Evolutionary conservation across 106 monocot species (phyloP), one percentile per base, ranked within the genome.

Genomic region (Cymbidium sinense): DNA sequence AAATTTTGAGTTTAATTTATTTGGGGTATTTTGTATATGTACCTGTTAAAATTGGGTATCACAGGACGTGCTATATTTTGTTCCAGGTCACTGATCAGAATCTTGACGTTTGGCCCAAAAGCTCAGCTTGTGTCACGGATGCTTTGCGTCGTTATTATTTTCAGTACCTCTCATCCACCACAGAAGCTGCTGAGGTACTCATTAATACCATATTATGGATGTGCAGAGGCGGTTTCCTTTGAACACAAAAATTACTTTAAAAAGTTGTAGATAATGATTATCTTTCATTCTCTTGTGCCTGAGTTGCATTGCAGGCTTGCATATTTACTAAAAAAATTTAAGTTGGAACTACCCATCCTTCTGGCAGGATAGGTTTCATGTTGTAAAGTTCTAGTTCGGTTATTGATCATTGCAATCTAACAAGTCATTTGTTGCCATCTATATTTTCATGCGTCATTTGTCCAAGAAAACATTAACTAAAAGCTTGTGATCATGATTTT

Each of bases 101-200:
- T 77, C 92, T 99, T 87, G 99, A 95, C 81, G 83, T 87, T 29
- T 93, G 88, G 89, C 86, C 88, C 73, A 91, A 95, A 54, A 87
- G 82, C 85, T 83, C 95, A 80, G 99, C 99, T 58, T 86, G 83
- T 91, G 88, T 95, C 41, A 79, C 88, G 83, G 99, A 95, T 89
- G 99, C 95, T 80, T 80, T 99, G 64, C 92, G 99, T 31, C 95
- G 85, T 70, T 99, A 95, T 77, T 99, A 95, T 75, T 95, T 93
- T 85, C 95, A 99, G 75, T 99, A 92, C 55, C 95, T 99, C 78
- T 99, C 95, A 64, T 86, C 92, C 28, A 92, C 99, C 19, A 84
- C 88, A 39, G 95, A 99, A 43, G 99, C 94, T 77, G 99, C 99
- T 80, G 92, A 99, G 95, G 98, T 95, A 90, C 28, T 70, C 71